These are phyloP conservation scores for Tetraselmis chui DNA, from an alignment of 139 green algal species.

Conservation along the genomic window DNA sequence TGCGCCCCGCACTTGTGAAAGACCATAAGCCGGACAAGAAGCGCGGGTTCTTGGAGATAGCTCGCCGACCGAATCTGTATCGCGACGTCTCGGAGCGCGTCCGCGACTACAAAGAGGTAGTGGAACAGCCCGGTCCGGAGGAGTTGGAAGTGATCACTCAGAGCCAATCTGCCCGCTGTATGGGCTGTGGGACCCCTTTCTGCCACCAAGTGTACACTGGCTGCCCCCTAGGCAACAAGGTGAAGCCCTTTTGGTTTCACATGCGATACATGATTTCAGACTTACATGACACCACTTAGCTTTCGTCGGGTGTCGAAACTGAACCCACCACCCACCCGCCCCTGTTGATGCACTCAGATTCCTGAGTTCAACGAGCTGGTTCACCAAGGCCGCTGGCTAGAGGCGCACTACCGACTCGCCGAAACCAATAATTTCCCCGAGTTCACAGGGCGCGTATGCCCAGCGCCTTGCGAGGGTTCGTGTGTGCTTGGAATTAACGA, in stretches of 20 bases:
- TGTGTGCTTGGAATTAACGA: slow-evolving; percentile 97
- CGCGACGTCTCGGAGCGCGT: slow-evolving; percentile 70
- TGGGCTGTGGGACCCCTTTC: slow-evolving; percentile 96
- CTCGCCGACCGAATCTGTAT: slow-evolving; percentile 79
- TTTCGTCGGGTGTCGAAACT: no score
- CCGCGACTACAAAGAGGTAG: slow-evolving; percentile 85
- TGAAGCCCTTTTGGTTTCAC: background rate
- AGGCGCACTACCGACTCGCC: slow-evolving; percentile 84
- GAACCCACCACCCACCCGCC: no score
- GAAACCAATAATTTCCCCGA: slow-evolving; percentile 99
- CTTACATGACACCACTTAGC: no score
- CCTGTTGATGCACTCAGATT: no score
- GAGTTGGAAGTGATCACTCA: slow-evolving; percentile 63
- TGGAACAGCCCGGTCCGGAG: slow-evolving; percentile 24
- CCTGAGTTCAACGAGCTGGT: slow-evolving; percentile 97
- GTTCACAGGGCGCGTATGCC: slow-evolving; percentile 90
- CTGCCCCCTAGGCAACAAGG: slow-evolving; percentile 88
- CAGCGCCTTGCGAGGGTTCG: slow-evolving; percentile 88
- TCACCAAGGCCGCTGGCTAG: slow-evolving; percentile 82
- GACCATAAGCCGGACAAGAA: slow-evolving; percentile 52
- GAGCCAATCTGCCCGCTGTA: slow-evolving; percentile 88
- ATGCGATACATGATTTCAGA: background rate
- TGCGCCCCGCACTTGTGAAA: slow-evolving; percentile 52
- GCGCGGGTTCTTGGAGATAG: slow-evolving; percentile 84
- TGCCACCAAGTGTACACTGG: slow-evolving; percentile 74